Base-by-base conservation (phyloP, 2,329 filamentous ascomycete species). In the Aspergillus persii region DNA sequence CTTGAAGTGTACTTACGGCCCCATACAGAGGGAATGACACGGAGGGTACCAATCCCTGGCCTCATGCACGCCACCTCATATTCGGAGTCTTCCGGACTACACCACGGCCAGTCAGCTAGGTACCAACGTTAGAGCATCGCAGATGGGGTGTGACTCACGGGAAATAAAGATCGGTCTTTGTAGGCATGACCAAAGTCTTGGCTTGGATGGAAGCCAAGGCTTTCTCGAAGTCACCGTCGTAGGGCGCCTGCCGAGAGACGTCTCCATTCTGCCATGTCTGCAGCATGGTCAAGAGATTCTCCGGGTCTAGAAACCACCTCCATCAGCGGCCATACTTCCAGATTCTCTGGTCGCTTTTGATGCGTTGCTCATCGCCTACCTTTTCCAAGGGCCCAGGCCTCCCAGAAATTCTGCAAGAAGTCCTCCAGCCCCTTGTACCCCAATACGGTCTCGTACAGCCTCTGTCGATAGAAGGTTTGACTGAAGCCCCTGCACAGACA, bases 211-310 rank as follows among this genome's bases (percentile, higher is more conserved):
- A 82, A 50, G 80, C 79, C 84, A 94, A 82, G 0, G 88, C 86
- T 55, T 82, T 81, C 59, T 83, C 81, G 63, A 92, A 89, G 62
- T 89, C 76, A 1, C 84, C 86, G 59, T 87, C 82, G 63, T 90
- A 92, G 3, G 85, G 87, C 56, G 86, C 81, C 68, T 92, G 88
- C 4, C 83, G 75, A 3, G 89, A 90, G 53, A 86, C 83, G 67
- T 94, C 89, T 1, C 83, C 90, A 4, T 84, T 81, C 72, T 94
- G 90, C 91, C 91, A 95, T 0, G 89, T 92, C 36, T 89, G 83
- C 3, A 92, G 77, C 90, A 92, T 92, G 1, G 83, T 82, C 0
- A 92, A 78, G 70, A 92, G 79, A 61, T 92, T 91, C 65, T 91
- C 89, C 0, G 90, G 89, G 64, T 92, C 88, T 81, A 66, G 29